phyloP scores from a whole-genome alignment of 75 land plant genomes.

The Picea glauca region DNA sequence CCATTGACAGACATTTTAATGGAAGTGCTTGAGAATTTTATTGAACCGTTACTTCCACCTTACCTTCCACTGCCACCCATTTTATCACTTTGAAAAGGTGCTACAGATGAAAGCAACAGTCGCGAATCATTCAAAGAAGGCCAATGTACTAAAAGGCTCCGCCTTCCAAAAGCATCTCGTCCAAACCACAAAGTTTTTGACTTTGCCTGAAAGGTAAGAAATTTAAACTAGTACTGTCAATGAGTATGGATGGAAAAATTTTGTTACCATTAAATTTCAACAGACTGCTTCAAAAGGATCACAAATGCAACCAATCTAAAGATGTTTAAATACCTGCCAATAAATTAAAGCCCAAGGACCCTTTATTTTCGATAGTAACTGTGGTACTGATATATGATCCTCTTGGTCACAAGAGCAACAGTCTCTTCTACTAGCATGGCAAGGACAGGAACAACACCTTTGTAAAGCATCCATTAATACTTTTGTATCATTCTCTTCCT shows the following conservation, averaged over 20 bases:
- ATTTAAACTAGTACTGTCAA: background rate
- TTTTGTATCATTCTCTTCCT: constrained; percentile 62
- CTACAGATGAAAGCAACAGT: constrained; percentile 78
- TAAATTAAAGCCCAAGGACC: constrained; percentile 95
- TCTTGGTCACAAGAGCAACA: constrained; percentile 16
- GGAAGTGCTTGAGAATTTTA: constrained; percentile 1
- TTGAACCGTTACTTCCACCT: constrained; percentile 4
- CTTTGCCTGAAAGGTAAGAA: constrained; percentile 39
- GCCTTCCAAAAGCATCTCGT: constrained; percentile 91
- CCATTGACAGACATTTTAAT: background rate
- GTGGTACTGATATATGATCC: constrained; percentile 31
- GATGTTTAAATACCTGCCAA: constrained; percentile 71
- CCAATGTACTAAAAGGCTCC: constrained; percentile 93
- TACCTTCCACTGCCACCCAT: background rate
- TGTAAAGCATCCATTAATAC: constrained; percentile 50
- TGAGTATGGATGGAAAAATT: background rate
- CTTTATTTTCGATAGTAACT: constrained; percentile 62
- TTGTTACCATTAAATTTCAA: background rate
- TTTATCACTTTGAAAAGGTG: constrained; percentile 24
- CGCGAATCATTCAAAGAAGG: constrained; percentile 59
- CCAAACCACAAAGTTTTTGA: constrained; percentile 89
- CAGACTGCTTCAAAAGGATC: background rate
- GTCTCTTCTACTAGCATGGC: constrained; percentile 21
- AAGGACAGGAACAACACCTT: constrained; percentile 56
- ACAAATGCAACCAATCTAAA: constrained; percentile 9